Evolutionary conservation across 768 basidiomycete genomes (phyloP).

Genomic region (Sarcodon sp.): DNA sequence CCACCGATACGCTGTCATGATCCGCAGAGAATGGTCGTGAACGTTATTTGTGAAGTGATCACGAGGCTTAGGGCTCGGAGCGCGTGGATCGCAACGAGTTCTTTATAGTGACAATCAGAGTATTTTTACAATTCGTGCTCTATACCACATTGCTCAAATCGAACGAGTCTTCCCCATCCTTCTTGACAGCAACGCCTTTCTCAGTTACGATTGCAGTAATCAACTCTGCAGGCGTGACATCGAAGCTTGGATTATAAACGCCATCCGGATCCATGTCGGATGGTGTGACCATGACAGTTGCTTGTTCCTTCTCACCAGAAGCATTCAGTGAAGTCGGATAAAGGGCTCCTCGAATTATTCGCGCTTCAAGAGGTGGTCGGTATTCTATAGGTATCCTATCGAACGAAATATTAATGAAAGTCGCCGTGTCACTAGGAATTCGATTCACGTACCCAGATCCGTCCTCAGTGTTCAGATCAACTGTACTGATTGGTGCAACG

Average conservation of each 20-base stretch:
- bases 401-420: constrained; percentile 2
- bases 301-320: constrained; percentile 42
- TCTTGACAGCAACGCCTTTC: constrained; percentile 78
- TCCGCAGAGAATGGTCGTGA: no score
- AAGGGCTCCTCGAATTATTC: constrained; percentile 72
- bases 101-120: no score
- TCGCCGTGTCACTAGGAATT: not conserved
- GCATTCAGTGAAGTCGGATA: constrained; percentile 33
- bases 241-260: constrained; percentile 92
- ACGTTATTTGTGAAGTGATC: no score
- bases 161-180: constrained; percentile 40
- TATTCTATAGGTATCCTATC: constrained; percentile 86
- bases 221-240: constrained; percentile 88
- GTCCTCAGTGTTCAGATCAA: constrained; percentile 69
- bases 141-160: constrained; percentile 51
- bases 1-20: no score
- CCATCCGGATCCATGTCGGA: constrained; percentile 20
- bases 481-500: constrained; percentile 84
- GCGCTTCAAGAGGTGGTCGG: constrained; percentile 77
- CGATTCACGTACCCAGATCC: constrained; percentile 37
- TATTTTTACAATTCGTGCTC: not conserved
- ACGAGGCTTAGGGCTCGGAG: no score
- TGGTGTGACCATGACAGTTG: constrained; percentile 79
- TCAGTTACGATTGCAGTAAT: constrained; percentile 96
- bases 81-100: no score